Base-by-base conservation (phyloP, 257 asterid genomes). In the Henckelia pumila region DNA sequence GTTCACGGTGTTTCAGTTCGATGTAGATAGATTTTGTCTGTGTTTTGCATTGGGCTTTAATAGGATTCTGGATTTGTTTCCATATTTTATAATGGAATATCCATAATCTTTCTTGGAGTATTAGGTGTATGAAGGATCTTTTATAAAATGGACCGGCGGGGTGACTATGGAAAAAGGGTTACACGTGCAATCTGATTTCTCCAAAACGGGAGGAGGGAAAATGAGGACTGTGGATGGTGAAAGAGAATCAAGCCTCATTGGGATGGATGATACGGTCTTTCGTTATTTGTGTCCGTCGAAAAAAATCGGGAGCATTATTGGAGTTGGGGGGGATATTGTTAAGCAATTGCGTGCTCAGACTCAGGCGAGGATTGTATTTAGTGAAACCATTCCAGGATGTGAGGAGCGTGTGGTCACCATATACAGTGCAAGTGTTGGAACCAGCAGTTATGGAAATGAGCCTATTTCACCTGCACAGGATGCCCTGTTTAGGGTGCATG, bases 401-500 rank as follows among this genome's bases (percentile, higher is more conserved):
- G 26, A 25, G 1, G 26, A 25, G 26, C 26, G 26, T 96, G 16
- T 92, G 8, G 82, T 89, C 50, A 92, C 95, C 21, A 84, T 87
- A 79, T 87, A 87, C 56, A 89, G 98, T 56, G 21, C 83, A 7
- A 84, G 86, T 20, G 92, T 78, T 21, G 95, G 87, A 73, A 87
- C 95, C 71, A 92, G 87, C 73, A 78, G 74, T 57, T 81, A 73
- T 63, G 95, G 73, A 59, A 72, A 79, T 7, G 92, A 85, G 47
- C 75, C 58, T n/a, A 25, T 89, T 73, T 85, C 83, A 63, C 92
- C 96, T 56, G 95, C 98, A 1, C 96, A 81, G 63, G 95, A 89
- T 84, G 98, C 98, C 8, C 82, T 92, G 63, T 84, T 82, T 68
- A 86, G 72, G 83, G 96, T 92, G 72, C 95, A 89, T 28, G 95